Percentiles rank a stretch among this genome's conserved stretches.
These are phyloP conservation scores for Aspergillus sergii DNA, from an alignment of 2,329 filamentous ascomycete species.

Conservation along the genomic window DNA sequence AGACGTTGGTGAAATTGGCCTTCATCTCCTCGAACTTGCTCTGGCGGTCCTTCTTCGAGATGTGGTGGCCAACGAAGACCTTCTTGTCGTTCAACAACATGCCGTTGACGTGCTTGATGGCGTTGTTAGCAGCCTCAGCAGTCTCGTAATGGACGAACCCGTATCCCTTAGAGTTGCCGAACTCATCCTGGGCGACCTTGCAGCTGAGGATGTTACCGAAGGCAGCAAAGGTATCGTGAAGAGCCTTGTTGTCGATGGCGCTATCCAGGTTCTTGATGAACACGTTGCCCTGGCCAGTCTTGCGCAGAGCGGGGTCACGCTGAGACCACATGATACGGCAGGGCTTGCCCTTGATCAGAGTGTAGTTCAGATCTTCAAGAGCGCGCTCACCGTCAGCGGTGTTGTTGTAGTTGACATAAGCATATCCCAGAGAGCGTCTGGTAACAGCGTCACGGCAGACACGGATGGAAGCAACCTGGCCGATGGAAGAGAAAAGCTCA, in stretches of 20 bases:
- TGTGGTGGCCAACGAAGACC: conserved; percentile 98
- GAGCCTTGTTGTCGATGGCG: conserved; percentile 99
- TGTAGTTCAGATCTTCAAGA: conserved; percentile 99
- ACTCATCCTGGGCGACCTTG: conserved; percentile 98
- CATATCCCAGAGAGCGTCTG: conserved; percentile 96
- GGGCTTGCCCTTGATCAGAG: conserved; percentile 95
- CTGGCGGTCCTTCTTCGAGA: conserved; percentile 99
- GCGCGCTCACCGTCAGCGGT: conserved; percentile 95
- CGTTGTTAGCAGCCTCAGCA: conserved; percentile 91
- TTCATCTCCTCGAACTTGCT: conserved; percentile 99
- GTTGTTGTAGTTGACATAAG: conserved; percentile 99
- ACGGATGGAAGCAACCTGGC: conserved; percentile 97
- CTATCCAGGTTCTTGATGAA: conserved; percentile 99
- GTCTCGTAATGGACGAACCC: conserved; percentile 99
- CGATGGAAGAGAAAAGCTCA: conserved; percentile 99
- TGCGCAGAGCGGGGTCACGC: conserved; percentile 97
- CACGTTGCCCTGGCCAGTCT: conserved; percentile 98
- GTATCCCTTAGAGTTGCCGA: conserved; percentile 96
- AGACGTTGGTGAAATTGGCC: conserved; percentile 99
- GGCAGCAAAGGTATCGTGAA: conserved; percentile 97
- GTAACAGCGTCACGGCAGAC: conserved; percentile 99
- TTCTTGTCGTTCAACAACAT: conserved; percentile 99
- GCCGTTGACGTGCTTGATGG: conserved; percentile 99
- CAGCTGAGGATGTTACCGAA: conserved; percentile 99
- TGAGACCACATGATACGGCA: conserved; percentile 99